Base-by-base conservation (phyloP, 169 alveolate genomes). In the Theileria parva region DNA sequence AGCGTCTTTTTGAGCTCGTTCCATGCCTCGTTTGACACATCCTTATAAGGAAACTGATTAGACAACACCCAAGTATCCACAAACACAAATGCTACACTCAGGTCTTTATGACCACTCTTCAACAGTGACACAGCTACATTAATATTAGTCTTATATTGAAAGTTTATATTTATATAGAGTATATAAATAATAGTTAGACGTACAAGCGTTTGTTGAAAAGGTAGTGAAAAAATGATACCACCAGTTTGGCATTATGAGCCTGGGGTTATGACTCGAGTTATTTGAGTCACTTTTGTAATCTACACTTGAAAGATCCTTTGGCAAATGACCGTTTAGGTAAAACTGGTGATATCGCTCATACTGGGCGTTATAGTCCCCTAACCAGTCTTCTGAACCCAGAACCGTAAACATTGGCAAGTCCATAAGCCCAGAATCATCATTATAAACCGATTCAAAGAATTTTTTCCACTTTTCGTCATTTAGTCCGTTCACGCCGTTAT, bases 231-330 rank as follows among this genome's bases (percentile, higher is more conserved):
- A 93, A 78, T 95, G 97, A 74, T 93, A 95, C 97, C 97, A 95
- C 90, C 94, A 95, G 86, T 95, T 95, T 64, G 98, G 98, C 83
- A 94, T 87, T 23, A 94, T 94, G 95, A 97, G 93, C 69, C 95
- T 89, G 8, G 98, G 98, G 17, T 68, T 74, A 3, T 80, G 77
- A 9, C 79, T 88, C 48, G 79, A 30, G 15, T 13, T 67, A 30
- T 89, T 79, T 28, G 39, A 83, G 39, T 57, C 79, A 25, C 75
- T 85, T 17, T 61, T 63, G 23, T 23, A 21, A 15, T 25, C 64
- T 50, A 44, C 21, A 28, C 64, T 68, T 0, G 71, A 28, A 21
- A 30, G 53, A 39, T 63, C 44, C 39, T 23, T 7, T 60, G n/a
- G 72, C 61, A 44, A 7, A 39, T 78, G 68, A 0, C 92, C 87